Conservation (phyloP, 305 asterid genomes). For the Ilex paraguariensis region DNA sequence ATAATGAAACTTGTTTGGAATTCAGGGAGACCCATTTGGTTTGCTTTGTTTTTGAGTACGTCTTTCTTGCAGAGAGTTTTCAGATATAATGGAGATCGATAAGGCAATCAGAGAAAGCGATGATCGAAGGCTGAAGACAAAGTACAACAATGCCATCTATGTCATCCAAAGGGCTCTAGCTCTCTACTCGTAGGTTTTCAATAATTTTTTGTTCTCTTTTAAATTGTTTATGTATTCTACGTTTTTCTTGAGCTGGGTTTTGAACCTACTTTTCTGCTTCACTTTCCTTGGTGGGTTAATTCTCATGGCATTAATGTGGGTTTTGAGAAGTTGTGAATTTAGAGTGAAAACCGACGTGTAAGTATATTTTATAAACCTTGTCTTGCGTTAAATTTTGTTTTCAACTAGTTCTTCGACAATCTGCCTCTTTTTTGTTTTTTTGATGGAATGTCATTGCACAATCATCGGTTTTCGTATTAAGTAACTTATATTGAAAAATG, state of each 20-base stretch:
- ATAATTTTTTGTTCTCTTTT: not conserved
- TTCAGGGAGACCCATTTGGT: not conserved
- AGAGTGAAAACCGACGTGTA: too few species aligned
- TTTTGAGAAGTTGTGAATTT: too few species aligned
- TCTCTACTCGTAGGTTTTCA: conserved; percentile 65
- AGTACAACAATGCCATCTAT: conserved; percentile 76
- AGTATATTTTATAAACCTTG: too few species aligned
- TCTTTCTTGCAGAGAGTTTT: conserved; percentile 11
- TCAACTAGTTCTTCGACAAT: too few species aligned
- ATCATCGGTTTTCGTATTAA: too few species aligned
- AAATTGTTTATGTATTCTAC: not conserved
- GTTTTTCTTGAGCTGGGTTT: not conserved
- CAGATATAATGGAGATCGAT: conserved; percentile 65
- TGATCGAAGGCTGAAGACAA: conserved; percentile 75
- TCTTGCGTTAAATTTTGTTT: too few species aligned
- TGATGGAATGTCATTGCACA: too few species aligned
- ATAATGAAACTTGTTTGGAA: not conserved
- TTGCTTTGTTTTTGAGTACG: not conserved
- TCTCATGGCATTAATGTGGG: too few species aligned
- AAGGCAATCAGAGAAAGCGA: conserved; percentile 59
- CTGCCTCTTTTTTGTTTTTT: too few species aligned
- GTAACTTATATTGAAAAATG: too few species aligned
- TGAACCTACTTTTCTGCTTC: too few species aligned
- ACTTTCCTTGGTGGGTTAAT: too few species aligned
- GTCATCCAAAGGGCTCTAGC: conserved; percentile 86